Conservation (phyloP, 495 filamentous ascomycete genomes). For the Penicillium verhagenii region DNA sequence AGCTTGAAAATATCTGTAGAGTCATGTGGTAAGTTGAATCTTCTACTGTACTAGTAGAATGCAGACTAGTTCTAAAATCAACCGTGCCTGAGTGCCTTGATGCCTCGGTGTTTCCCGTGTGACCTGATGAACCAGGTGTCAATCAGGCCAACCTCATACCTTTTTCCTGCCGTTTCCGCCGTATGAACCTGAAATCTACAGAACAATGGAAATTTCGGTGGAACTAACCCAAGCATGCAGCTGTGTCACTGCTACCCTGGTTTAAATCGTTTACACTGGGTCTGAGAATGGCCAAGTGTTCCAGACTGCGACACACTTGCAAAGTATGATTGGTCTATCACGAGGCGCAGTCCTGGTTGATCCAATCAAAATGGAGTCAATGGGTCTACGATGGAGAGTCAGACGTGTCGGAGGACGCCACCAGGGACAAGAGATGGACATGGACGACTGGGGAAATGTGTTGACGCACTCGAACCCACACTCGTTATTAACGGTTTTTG, state of each 20-base stretch:
- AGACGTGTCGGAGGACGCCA: conserved; percentile 3
- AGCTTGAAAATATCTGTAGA: not conserved
- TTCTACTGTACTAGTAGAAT: not conserved
- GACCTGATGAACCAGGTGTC: not conserved
- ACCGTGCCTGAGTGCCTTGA: too few relatives aligned
- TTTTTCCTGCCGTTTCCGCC: too few relatives aligned
- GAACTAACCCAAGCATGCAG: not conserved
- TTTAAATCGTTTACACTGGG: not conserved
- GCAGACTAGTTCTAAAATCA: too few relatives aligned
- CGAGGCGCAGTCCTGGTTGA: not conserved
- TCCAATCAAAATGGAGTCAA: not conserved
- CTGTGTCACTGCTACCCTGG: conserved; percentile 5
- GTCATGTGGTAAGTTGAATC: not conserved
- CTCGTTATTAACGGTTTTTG: not conserved
- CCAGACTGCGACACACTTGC: not conserved
- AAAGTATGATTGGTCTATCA: conserved; percentile 6
- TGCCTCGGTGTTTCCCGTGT: too few relatives aligned
- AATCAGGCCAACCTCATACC: too few relatives aligned
- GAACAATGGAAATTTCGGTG: not conserved
- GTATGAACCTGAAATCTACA: too few relatives aligned
- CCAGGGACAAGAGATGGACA: not conserved
- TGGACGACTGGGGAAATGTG: not conserved
- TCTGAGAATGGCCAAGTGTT: conserved; percentile 1
- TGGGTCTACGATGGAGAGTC: conserved; percentile 9
- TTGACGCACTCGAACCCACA: conserved; percentile 1